Evolutionary conservation across 208 protist species (phyloP).

Genomic region (Leishmania turanica): DNA sequence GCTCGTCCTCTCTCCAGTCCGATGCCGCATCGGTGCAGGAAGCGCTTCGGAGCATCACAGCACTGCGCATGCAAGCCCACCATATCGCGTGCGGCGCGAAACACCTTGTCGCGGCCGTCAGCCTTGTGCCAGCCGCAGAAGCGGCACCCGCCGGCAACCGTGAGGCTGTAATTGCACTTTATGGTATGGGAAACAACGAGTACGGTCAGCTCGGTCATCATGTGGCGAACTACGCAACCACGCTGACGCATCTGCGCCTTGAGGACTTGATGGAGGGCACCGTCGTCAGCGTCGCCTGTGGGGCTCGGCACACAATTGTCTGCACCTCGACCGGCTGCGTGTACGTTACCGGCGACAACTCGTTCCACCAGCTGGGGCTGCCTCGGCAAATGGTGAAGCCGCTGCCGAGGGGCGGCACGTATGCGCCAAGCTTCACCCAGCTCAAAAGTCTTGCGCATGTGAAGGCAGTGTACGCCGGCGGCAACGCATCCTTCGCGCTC

Average conservation of each 20-base stretch:
- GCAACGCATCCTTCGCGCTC: constrained; percentile 72
- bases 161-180: constrained; percentile 17
- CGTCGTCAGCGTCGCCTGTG: constrained; percentile 64
- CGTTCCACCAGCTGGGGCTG: constrained; percentile 68
- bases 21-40: constrained; percentile 24
- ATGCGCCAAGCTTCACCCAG: constrained; percentile 47
- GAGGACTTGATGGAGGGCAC: constrained; percentile 50
- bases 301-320: constrained; percentile 65
- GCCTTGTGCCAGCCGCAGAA: constrained; percentile 11
- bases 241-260: constrained; percentile 54
- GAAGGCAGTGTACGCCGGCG: constrained; percentile 51
- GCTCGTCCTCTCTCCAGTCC: constrained; percentile 8
- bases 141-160: not conserved
- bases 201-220: constrained; percentile 66
- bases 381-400: constrained; percentile 33
- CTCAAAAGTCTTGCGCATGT: constrained; percentile 59
- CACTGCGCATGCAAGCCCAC: constrained; percentile 40
- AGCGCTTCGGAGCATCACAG: constrained; percentile 8
- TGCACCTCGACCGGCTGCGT: constrained; percentile 61
- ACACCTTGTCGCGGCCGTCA: constrained; percentile 54
- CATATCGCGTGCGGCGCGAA: constrained; percentile 55
- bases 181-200: constrained; percentile 85
- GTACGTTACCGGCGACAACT: constrained; percentile 78
- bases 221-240: constrained; percentile 63
- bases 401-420: constrained; percentile 12